Evolutionary conservation across 163 green algal species (phyloP).

Genomic region (Trebouxia gelatinosa): DNA sequence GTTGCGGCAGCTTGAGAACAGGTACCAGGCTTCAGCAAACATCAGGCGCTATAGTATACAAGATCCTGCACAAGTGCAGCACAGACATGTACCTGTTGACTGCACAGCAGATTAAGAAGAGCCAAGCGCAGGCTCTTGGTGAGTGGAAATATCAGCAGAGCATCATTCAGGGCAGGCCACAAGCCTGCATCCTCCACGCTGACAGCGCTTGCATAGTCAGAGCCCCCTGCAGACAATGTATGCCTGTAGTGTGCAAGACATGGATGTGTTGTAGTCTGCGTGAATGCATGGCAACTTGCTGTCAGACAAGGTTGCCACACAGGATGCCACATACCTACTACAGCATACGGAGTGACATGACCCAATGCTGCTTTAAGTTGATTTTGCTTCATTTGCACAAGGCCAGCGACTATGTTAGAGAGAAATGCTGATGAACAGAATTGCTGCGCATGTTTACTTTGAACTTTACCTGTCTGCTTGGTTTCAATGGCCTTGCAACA

Average conservation of each 20-base stretch:
- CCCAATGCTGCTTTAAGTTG: too few species aligned
- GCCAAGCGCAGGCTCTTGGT: slow-evolving; percentile 31
- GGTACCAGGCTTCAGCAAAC: too few species aligned
- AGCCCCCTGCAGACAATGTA: background rate
- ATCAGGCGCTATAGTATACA: background rate
- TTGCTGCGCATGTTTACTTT: background rate
- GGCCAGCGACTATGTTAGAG: background rate
- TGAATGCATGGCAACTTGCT: background rate
- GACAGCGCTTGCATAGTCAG: background rate
- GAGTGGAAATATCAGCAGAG: slow-evolving; percentile 43
- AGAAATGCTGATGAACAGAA: background rate
- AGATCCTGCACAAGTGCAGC: background rate
- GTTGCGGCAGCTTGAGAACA: too few species aligned
- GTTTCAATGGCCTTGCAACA: background rate
- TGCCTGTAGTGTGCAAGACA: background rate
- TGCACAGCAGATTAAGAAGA: slow-evolving; percentile 46
- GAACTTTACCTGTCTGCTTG: background rate
- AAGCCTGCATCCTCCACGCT: slow-evolving; percentile 9
- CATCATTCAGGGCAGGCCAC: slow-evolving; percentile 34
- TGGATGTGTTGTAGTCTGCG: background rate
- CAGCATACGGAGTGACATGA: background rate
- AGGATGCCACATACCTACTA: background rate
- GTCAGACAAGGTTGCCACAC: too few species aligned
- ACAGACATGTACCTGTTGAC: slow-evolving; percentile 5
- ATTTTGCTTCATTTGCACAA: background rate